Conservation (phyloP, 805 yeast genomes). For the Pichia nanzhaoensis region DNA sequence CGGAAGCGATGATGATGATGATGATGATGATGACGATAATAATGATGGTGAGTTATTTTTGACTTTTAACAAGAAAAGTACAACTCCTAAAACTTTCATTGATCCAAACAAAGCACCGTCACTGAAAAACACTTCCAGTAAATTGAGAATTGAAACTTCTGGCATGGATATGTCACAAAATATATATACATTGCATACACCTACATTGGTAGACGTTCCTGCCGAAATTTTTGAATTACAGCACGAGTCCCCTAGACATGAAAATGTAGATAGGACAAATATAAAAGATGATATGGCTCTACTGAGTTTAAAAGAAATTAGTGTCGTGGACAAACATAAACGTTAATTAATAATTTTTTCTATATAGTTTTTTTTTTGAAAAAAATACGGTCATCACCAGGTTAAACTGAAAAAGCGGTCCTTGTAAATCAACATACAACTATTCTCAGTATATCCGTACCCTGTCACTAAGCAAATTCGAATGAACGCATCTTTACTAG, state of each 20-base stretch:
- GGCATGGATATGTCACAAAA: slow-evolving; percentile 1
- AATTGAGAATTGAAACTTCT: not conserved
- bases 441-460: no score
- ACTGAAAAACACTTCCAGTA: not conserved
- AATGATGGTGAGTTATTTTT: slow-evolving; percentile 12
- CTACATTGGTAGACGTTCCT: slow-evolving; percentile 15
- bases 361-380: not conserved
- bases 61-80: slow-evolving; percentile 7
- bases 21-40: slow-evolving; percentile 4
- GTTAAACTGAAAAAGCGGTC: no score
- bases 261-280: not conserved
- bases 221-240: slow-evolving; percentile 8
- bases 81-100: not conserved
- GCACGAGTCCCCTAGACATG: not conserved
- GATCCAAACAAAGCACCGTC: no score
- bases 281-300: slow-evolving; percentile 9
- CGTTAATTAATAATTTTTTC: no score
- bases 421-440: no score
- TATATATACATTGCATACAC: slow-evolving; percentile 1
- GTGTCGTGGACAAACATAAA: no score
- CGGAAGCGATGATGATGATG: not conserved
- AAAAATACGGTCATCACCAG: no score
- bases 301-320: no score
- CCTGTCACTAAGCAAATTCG: no score
- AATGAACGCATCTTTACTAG: no score